Evolutionary conservation across 2,329 filamentous ascomycete species (phyloP), one percentile per base, ranked within the genome.

Genomic region (Xylariaceae sp.): DNA sequence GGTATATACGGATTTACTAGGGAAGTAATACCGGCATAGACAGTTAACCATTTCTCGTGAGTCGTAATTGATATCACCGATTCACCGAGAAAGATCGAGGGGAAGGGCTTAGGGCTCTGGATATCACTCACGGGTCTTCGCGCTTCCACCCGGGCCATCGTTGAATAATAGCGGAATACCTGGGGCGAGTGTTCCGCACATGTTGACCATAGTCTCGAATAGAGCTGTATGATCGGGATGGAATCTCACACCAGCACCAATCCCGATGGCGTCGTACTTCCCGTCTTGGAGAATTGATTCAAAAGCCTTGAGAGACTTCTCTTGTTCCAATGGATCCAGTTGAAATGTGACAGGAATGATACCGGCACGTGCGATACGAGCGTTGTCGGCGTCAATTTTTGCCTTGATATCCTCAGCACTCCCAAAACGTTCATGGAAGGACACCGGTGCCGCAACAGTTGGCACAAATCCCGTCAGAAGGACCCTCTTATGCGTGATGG

Each of bases 141-240:
- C 9, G 12, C 21, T 54, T n/a, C 49, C 51, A 29, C 30, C 58
- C 6, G 60, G 60, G 32, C 52, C 56, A 26, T 52, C 45, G 36
- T 55, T 60, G 37, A 62, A 62, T 45, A 59, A 19, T 19, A 60
- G 29, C 4, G 58, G 58, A 36, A 53, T 45, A 10, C 44, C 30
- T 5, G 58, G 60, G 16, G 47, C 45, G 29, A 41, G 26, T 9
- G 19, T 43, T 18, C 42, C 37, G 16, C 53, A 55, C 37, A 51
- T 57, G 55, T 59, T 61, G 47, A 61, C 63, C 12, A 59, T 46
- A 21, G 57, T 51, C 48, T 65, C 60, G 49, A 65, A 61, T 34
- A 61, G n/a, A 10, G 12, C 42, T 12, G 58, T 54, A 29, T 57
- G 26, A 6, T 55, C 50, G 9, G 58, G 51, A 19, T 55, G 32